These are phyloP conservation scores for Aspergillus hiratsukae DNA, from an alignment of 2,329 filamentous ascomycete species.

Conservation along the genomic window DNA sequence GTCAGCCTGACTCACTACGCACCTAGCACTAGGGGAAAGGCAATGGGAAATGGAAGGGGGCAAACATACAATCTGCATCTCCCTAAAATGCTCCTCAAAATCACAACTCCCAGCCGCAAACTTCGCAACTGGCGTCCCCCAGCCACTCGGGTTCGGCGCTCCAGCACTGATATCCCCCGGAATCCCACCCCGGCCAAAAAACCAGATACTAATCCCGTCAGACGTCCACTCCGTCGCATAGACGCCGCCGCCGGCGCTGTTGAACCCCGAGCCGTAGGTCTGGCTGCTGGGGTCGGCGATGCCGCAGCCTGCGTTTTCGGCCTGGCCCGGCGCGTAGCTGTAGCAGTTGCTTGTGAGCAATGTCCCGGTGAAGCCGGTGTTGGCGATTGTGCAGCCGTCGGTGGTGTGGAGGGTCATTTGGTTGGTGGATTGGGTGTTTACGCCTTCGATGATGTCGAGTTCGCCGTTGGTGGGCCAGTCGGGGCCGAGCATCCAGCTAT, in stretches of 20 bases:
- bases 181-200: too few species aligned
- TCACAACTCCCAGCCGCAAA: constrained; percentile 66
- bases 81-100: constrained; percentile 63
- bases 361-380: constrained; percentile 45
- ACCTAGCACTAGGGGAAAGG: not conserved
- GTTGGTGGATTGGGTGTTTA: constrained; percentile 59
- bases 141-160: constrained; percentile 61
- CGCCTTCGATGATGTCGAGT: constrained; percentile 77
- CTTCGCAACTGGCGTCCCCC: constrained; percentile 63
- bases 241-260: constrained; percentile 63
- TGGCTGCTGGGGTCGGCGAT: constrained; percentile 46
- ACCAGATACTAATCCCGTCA: constrained; percentile 69
- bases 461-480: constrained; percentile 68
- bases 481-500: constrained; percentile 56
- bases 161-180: constrained; percentile 59
- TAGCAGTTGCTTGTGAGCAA: constrained; percentile 56
- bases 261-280: constrained; percentile 67
- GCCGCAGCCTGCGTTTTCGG: constrained; percentile 55
- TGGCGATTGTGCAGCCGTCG: constrained; percentile 55
- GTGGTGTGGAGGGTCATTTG: constrained; percentile 65
- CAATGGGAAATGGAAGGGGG: not conserved
- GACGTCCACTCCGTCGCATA: constrained; percentile 75
- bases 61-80: constrained; percentile 64
- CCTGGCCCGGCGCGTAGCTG: constrained; percentile 40
- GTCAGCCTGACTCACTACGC: constrained; percentile 1